Evolutionary conservation across 2,329 filamentous ascomycete genomes (phyloP).

Genomic region (Fusarium clavum): DNA sequence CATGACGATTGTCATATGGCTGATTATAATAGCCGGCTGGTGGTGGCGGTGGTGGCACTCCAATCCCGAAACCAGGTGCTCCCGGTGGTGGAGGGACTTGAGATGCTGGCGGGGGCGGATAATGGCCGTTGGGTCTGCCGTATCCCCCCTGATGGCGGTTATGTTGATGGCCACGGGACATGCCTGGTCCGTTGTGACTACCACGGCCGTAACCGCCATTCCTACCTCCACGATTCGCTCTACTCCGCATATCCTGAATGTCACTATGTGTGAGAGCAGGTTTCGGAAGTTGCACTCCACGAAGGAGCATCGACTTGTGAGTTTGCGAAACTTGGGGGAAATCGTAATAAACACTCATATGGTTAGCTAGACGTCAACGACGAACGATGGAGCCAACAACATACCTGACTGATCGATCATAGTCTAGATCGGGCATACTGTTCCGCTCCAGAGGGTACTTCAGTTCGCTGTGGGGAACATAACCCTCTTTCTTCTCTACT

Average conservation of each 20-base stretch:
- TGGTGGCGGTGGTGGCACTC: slow-evolving; percentile 51
- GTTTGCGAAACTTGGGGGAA: slow-evolving; percentile 77
- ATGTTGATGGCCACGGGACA: slow-evolving; percentile 37
- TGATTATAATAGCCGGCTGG: slow-evolving; percentile 41
- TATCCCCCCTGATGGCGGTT: slow-evolving; percentile 41
- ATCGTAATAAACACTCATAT: slow-evolving; percentile 80
- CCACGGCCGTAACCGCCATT: slow-evolving; percentile 46
- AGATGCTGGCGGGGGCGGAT: slow-evolving; percentile 17
- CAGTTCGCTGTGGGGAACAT: slow-evolving; percentile 86
- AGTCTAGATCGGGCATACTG: slow-evolving; percentile 80
- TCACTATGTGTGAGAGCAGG: slow-evolving; percentile 81
- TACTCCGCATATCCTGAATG: slow-evolving; percentile 76
- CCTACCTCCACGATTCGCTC: slow-evolving; percentile 64
- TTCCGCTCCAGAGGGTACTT: slow-evolving; percentile 79
- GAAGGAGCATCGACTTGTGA: slow-evolving; percentile 95
- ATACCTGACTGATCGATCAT: slow-evolving; percentile 87
- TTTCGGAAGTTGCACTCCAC: slow-evolving; percentile 79
- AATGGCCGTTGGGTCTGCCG: slow-evolving; percentile 31
- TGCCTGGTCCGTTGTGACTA: slow-evolving; percentile 47
- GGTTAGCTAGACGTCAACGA: slow-evolving; percentile 46
- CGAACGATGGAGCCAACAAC: slow-evolving; percentile 47
- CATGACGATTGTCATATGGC: slow-evolving; percentile 25
- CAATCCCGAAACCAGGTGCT: slow-evolving; percentile 50
- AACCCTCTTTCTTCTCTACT: slow-evolving; percentile 83
- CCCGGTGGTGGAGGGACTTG: slow-evolving; percentile 50